Evolutionary conservation across 2,329 filamentous ascomycete species (phyloP).

Genomic region (Plenodomus biglobosus): DNA sequence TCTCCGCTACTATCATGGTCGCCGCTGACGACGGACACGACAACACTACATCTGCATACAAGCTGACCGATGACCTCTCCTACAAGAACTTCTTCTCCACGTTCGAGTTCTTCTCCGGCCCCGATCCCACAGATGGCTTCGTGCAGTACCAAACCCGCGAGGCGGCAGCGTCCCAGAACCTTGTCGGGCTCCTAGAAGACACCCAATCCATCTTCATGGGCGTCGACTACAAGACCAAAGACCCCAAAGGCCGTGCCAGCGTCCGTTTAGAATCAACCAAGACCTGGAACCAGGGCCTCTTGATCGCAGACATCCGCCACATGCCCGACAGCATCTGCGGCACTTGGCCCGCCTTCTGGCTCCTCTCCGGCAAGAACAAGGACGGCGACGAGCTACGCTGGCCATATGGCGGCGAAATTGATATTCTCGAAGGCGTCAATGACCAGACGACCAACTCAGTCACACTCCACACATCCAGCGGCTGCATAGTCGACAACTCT

Average conservation of each 20-base stretch:
- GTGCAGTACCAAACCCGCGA: conserved; percentile 30
- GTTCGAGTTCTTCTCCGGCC: conserved; percentile 35
- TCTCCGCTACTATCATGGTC: not conserved
- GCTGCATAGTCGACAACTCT: conserved; percentile 26
- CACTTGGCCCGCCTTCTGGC: conserved; percentile 41
- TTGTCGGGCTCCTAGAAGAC: conserved; percentile 24
- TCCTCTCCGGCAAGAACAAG: conserved; percentile 25
- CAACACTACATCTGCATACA: conserved; percentile 13
- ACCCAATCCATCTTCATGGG: conserved; percentile 41
- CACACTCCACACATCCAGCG: conserved; percentile 36
- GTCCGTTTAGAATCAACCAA: conserved; percentile 38
- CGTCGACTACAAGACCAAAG: conserved; percentile 44
- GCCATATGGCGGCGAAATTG: conserved; percentile 40
- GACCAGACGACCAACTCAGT: conserved; percentile 28
- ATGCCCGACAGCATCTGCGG: conserved; percentile 40
- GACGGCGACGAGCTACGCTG: conserved; percentile 14
- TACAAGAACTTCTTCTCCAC: conserved; percentile 37
- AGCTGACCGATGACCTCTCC: conserved; percentile 30
- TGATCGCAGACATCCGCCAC: conserved; percentile 39
- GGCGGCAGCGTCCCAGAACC: conserved; percentile 12
- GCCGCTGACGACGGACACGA: not conserved
- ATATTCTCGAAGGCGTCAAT: conserved; percentile 44
- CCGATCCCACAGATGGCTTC: conserved; percentile 36
- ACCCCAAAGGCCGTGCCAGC: conserved; percentile 29
- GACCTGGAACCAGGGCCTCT: conserved; percentile 33